Evolutionary conservation across 805 yeast genomes (phyloP), one percentile per base, ranked within the genome.

Genomic region (Cyberlindnera amylophila): DNA sequence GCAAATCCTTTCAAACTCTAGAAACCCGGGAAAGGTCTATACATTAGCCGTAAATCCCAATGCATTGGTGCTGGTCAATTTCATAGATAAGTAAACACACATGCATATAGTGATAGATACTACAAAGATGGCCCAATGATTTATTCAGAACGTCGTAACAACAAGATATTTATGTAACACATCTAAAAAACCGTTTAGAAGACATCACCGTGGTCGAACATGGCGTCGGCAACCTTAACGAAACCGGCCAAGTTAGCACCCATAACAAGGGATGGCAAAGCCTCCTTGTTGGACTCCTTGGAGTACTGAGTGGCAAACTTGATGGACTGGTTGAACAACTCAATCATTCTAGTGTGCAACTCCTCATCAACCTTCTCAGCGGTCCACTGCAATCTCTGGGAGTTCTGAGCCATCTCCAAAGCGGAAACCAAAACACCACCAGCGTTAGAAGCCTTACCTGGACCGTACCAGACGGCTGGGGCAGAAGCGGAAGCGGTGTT

Each of bases 351-450:
- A 64, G 76, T 77, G 82, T 89, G 88, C 65, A 91, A 81, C 71
- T 86, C 89, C 50, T 69, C 66, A 70, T 91, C 98, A 58, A 91
- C 98, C 73, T 87, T 88, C 75, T 89, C 96, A 47, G 81, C 59
- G 51, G 96, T 78, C 97, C 98, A 93, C 55, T 72, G 69, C 54
- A 81, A 79, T 77, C 97, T 86, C 67, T 85, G 95, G 46, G 97
- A 87, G 86, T 91, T 93, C 77, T 91, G 99, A 53, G 98, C 97
- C 99, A 91, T 93, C 78, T 91, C 99, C 55, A 91, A 79, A 64
- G 97, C 98, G 46, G 96, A 88, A 45, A 90, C 97, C 46, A 96
- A 96, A 59, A 91, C 99, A 82, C 99, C 99, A 74, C 98, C 99
- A 74, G 95, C 85, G 82, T 91, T 91, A 62, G 97, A 91, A 58